These are phyloP conservation scores for Neoboletus brunneissimus DNA, from an alignment of 768 basidiomycete species.

Conservation along the genomic window DNA sequence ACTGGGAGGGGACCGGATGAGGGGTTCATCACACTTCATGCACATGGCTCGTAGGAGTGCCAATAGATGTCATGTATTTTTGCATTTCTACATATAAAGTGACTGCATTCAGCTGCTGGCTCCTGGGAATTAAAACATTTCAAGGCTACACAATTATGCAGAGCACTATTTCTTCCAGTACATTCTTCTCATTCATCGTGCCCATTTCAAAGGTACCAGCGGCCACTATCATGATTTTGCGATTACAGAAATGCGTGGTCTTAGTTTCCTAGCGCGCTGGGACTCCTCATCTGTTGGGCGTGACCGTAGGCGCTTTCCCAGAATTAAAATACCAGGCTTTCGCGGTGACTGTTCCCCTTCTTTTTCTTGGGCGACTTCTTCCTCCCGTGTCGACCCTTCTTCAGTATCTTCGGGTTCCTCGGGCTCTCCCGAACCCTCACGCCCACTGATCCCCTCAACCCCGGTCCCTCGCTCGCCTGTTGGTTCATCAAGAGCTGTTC, in stretches of 20 bases:
- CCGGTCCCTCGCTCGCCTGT: background rate
- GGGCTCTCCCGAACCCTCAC: conserved; percentile 8
- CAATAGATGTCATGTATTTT: conserved; percentile 10
- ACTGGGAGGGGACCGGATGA: conserved; percentile 30
- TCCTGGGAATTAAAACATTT: background rate
- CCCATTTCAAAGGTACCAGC: too few species aligned
- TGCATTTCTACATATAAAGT: background rate
- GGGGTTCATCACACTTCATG: conserved; percentile 32
- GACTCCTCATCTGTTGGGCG: conserved; percentile 8
- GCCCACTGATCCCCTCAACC: background rate
- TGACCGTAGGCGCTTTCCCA: conserved; percentile 20
- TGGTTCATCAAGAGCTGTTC: background rate
- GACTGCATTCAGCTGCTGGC: background rate
- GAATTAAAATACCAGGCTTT: background rate
- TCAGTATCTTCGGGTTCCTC: conserved; percentile 12
- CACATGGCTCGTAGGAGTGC: conserved; percentile 15
- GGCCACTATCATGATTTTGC: conserved; percentile 2
- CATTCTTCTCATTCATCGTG: background rate
- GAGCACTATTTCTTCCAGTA: background rate
- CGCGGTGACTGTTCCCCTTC: background rate
- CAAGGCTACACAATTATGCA: background rate
- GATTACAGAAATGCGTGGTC: conserved; percentile 1
- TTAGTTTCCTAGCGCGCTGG: conserved; percentile 13
- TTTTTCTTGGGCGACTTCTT: background rate
- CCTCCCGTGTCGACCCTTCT: conserved; percentile 9